Conservation (phyloP, 192 early-diverging fungal species). For the Jimgerdemannia flammicorona region DNA sequence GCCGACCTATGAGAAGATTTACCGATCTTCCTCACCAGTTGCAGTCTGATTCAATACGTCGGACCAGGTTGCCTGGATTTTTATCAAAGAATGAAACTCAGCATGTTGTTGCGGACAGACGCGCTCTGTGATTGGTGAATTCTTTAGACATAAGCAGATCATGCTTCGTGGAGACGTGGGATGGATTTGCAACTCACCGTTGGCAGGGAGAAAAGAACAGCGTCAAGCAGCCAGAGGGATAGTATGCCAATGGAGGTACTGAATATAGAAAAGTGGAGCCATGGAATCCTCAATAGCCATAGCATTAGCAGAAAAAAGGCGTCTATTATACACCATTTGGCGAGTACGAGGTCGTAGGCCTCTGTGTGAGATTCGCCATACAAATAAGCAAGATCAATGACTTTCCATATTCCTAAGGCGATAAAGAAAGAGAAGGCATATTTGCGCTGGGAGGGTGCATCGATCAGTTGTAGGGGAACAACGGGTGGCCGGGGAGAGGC, state of each 20-base stretch:
- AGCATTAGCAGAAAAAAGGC: slow-evolving; percentile 28
- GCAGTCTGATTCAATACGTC: not conserved
- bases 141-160: not conserved
- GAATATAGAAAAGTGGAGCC: slow-evolving; percentile 40
- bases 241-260: slow-evolving; percentile 17
- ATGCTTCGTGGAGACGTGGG: not conserved
- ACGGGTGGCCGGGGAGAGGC: not conserved
- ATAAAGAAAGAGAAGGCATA: not conserved
- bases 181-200: slow-evolving; percentile 2
- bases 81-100: not conserved
- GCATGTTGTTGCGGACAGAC: not conserved
- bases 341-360: slow-evolving; percentile 30
- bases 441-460: not conserved
- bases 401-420: not conserved
- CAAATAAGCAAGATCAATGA: not conserved
- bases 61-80: slow-evolving; percentile 1
- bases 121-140: too few species aligned
- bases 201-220: slow-evolving; percentile 20
- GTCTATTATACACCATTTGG: slow-evolving; percentile 39
- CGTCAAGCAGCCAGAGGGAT: slow-evolving; percentile 2
- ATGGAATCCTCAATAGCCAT: slow-evolving; percentile 39
- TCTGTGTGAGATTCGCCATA: slow-evolving; percentile 29
- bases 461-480: not conserved
- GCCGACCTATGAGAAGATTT: not conserved
- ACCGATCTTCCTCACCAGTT: not conserved